Percentiles rank a stretch among this genome's conserved stretches.
These are phyloP conservation scores for Aspergillus nomiae DNA, from an alignment of 2,329 filamentous ascomycete genomes.

Conservation along the genomic window DNA sequence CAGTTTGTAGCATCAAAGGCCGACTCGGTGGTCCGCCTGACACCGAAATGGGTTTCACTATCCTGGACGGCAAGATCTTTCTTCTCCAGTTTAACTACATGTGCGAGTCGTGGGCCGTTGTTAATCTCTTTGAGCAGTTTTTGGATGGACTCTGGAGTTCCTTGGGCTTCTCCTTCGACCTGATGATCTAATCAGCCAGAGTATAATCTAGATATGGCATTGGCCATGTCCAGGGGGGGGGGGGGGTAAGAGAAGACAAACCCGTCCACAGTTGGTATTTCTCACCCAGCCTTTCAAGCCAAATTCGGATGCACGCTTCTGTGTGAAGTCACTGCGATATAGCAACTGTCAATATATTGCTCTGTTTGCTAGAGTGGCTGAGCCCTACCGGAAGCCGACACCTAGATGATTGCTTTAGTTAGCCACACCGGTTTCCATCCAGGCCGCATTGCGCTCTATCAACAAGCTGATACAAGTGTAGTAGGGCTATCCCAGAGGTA, in stretches of 20 bases:
- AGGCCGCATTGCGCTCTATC: not conserved
- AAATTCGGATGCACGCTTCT: slow-evolving; percentile 45
- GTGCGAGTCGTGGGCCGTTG: slow-evolving; percentile 70
- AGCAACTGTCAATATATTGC: not conserved
- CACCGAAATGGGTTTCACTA: slow-evolving; percentile 67
- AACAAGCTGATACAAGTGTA: not conserved
- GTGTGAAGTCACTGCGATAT: slow-evolving; percentile 44
- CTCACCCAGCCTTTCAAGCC: slow-evolving; percentile 52
- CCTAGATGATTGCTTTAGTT: slow-evolving; percentile 22
- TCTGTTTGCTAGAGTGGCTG: slow-evolving; percentile 8
- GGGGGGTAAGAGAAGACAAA: slow-evolving; percentile 24
- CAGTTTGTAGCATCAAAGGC: slow-evolving; percentile 20
- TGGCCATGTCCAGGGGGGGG: not conserved
- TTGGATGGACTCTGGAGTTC: slow-evolving; percentile 63
- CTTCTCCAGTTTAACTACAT: slow-evolving; percentile 73
- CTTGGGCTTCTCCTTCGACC: slow-evolving; percentile 91
- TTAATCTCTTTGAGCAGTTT: slow-evolving; percentile 75
- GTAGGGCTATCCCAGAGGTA: not conserved
- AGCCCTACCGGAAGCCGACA: slow-evolving; percentile 36
- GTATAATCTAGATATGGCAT: not conserved
- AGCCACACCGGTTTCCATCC: not conserved
- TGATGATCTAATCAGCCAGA: slow-evolving; percentile 38
- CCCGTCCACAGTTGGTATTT: slow-evolving; percentile 50
- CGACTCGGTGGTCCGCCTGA: slow-evolving; percentile 42
- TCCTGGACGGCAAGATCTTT: slow-evolving; percentile 66